Conservation (phyloP, 73 alveolate species). For the Symbiodinium natans region DNA sequence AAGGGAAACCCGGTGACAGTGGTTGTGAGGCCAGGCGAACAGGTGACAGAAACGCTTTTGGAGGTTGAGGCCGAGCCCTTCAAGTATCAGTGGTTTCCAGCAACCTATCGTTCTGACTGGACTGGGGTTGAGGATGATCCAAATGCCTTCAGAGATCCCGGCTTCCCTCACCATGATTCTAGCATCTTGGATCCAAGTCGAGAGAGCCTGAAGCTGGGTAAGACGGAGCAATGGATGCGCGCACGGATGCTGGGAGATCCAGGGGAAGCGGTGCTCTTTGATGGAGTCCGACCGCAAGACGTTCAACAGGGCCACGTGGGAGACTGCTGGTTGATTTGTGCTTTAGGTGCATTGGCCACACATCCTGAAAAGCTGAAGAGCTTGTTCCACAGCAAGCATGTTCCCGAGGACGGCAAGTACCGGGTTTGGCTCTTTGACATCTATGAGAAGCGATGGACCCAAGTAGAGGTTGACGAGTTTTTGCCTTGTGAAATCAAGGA, state of each 20-base stretch:
- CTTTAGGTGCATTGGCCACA: slow-evolving; percentile 5
- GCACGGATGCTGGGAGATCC: neutral
- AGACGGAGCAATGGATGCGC: slow-evolving; percentile 31
- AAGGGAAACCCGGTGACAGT: slow-evolving; percentile 31
- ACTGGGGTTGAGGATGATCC: slow-evolving; percentile 36
- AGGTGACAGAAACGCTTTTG: neutral
- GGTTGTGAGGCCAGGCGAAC: slow-evolving; percentile 51
- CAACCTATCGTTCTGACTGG: neutral
- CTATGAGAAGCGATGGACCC: neutral
- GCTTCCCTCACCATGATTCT: slow-evolving; percentile 28
- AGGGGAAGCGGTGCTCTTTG: neutral
- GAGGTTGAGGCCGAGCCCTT: neutral
- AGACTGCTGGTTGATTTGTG: slow-evolving; percentile 31
- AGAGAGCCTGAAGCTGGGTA: neutral
- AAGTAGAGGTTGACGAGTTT: slow-evolving; percentile 2
- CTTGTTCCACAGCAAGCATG: slow-evolving; percentile 20
- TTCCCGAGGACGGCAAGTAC: slow-evolving; percentile 37
- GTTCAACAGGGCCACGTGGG: slow-evolving; percentile 14
- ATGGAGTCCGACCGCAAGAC: neutral
- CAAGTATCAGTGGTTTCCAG: slow-evolving; percentile 8
- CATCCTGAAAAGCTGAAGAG: neutral
- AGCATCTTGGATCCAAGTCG: neutral
- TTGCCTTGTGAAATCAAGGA: neutral
- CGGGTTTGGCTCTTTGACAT: slow-evolving; percentile 36
- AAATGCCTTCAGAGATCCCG: slow-evolving; percentile 39